phyloP scores from a whole-genome alignment of 1,284 basidiomycete genomes.

The Malassezia vespertilionis region DNA sequence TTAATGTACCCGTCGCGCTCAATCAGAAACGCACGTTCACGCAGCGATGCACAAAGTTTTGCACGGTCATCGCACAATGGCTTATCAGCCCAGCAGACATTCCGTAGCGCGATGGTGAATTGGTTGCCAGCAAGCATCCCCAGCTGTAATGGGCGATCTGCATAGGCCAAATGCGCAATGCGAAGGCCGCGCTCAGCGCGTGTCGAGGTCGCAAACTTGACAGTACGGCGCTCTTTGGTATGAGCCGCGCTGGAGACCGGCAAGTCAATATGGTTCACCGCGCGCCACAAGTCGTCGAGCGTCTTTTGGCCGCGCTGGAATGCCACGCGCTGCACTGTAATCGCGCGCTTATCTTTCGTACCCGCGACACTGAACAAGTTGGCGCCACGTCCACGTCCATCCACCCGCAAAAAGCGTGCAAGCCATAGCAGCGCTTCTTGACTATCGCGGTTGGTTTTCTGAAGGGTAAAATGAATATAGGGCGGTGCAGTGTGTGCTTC shows the following conservation, averaged over 20 bases:
- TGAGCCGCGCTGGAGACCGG: constrained; percentile 7
- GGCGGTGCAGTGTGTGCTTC: constrained; percentile 52
- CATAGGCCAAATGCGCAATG: constrained; percentile 76
- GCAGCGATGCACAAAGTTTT: constrained; percentile 64
- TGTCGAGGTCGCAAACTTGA: constrained; percentile 17
- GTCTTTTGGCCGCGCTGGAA: constrained; percentile 67
- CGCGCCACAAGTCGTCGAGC: constrained; percentile 68
- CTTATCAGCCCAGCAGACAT: constrained; percentile 32
- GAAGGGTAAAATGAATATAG: constrained; percentile 91
- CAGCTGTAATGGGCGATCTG: constrained; percentile 68
- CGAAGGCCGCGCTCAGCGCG: constrained; percentile 59
- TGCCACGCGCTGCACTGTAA: constrained; percentile 85
- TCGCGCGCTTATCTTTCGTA: constrained; percentile 95
- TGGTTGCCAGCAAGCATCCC: constrained; percentile 92
- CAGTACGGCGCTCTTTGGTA: constrained; percentile 15
- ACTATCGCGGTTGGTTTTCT: constrained; percentile 94
- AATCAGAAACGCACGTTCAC: constrained; percentile 52
- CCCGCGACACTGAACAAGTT: constrained; percentile 74
- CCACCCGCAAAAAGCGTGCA: constrained; percentile 51
- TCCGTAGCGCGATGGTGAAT: constrained; percentile 88
- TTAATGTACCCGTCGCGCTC: constrained; percentile 87
- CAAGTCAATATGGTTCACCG: constrained; percentile 49
- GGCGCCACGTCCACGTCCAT: constrained; percentile 16
- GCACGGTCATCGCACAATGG: constrained; percentile 3
- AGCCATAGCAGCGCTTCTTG: constrained; percentile 78